phyloP scores from a whole-genome alignment of 208 protist species.

The Trypanosoma cruzi region DNA sequence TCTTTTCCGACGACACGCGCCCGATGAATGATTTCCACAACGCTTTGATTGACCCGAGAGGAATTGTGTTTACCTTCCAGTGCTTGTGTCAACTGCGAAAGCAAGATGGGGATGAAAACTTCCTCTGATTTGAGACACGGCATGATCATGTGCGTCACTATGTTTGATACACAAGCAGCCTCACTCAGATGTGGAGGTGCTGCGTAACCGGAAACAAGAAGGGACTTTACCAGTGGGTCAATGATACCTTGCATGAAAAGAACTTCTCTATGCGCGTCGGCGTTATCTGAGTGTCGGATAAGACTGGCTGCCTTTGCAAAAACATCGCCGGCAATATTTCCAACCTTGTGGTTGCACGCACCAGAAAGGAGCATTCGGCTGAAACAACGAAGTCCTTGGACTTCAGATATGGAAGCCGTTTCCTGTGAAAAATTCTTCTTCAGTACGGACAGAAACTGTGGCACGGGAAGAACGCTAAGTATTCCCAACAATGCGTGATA shows the following conservation, averaged over 20 bases:
- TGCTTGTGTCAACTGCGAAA: slow-evolving; percentile 9
- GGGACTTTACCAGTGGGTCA: slow-evolving; percentile 50
- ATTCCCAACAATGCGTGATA: slow-evolving; percentile 86
- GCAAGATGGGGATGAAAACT: slow-evolving; percentile 8
- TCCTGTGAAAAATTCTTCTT: slow-evolving; percentile 19
- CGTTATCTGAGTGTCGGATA: slow-evolving; percentile 14
- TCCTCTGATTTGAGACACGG: slow-evolving; percentile 56
- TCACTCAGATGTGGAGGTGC: slow-evolving; percentile 51
- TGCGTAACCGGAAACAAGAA: slow-evolving; percentile 51
- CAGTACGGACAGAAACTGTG: slow-evolving; percentile 49
- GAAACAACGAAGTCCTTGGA: slow-evolving; percentile 41
- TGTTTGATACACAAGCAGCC: slow-evolving; percentile 57
- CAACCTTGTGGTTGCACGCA: slow-evolving; percentile 84
- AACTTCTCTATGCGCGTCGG: slow-evolving; percentile 1
- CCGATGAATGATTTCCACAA: slow-evolving; percentile 79
- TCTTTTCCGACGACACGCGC: slow-evolving; percentile 66
- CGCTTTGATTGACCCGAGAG: slow-evolving; percentile 51
- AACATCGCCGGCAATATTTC: slow-evolving; percentile 77
- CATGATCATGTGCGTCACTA: slow-evolving; percentile 76
- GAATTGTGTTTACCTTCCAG: neutral
- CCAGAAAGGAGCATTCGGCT: slow-evolving; percentile 49
- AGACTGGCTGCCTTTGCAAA: slow-evolving; percentile 50
- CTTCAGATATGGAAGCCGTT: slow-evolving; percentile 1
- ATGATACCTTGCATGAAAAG: slow-evolving; percentile 51
- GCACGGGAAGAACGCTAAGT: slow-evolving; percentile 47